These are phyloP conservation scores for Bocquillonia castaneifolia DNA, from an alignment of 441 rosid genomes.

Conservation along the genomic window DNA sequence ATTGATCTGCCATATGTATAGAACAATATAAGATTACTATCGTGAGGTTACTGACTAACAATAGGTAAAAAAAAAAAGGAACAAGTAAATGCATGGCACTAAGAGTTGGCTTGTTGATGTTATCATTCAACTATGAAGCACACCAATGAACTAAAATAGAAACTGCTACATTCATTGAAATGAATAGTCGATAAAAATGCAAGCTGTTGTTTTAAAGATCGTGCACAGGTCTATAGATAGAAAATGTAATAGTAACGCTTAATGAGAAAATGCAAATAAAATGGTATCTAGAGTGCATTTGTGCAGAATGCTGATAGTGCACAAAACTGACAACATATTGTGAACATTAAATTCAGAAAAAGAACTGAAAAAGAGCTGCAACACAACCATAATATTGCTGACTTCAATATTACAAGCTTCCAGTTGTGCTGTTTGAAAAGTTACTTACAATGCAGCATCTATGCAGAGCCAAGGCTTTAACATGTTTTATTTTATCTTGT, in stretches of 20 bases:
- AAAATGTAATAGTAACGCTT: neutral
- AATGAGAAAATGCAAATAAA: neutral
- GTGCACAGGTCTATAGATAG: neutral
- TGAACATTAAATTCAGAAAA: neutral
- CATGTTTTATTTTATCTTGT: neutral
- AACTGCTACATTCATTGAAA: neutral
- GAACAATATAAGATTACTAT: constrained; percentile 18
- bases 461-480: neutral
- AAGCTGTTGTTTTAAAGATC: too few relatives aligned
- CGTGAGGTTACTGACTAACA: constrained; percentile 1
- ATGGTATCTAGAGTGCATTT: neutral
- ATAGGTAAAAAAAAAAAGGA: neutral
- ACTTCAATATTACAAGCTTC: neutral
- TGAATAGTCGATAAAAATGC: neutral
- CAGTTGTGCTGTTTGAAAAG: neutral
- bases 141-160: neutral
- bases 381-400: neutral
- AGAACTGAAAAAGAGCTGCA: neutral
- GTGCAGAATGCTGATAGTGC: neutral
- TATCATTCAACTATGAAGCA: constrained; percentile 5
- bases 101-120: neutral
- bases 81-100: neutral
- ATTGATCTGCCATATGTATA: constrained; percentile 50
- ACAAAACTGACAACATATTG: neutral
- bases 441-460: neutral